These are phyloP conservation scores for Rhodotorula babjevae DNA, from an alignment of 768 basidiomycete genomes.

Conservation along the genomic window DNA sequence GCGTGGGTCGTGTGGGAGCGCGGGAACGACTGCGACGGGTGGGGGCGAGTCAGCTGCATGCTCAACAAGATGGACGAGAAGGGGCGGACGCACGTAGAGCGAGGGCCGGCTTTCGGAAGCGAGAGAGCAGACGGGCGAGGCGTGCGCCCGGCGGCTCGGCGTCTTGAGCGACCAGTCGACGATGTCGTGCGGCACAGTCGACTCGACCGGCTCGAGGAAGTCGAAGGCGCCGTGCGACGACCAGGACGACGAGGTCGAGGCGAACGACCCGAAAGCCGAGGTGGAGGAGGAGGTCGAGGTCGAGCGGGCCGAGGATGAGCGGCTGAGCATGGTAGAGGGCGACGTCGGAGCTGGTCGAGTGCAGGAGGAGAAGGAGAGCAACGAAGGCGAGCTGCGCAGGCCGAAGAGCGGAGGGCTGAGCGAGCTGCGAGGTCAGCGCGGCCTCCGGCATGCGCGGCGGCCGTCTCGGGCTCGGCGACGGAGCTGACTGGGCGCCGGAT, in stretches of 20 bases:
- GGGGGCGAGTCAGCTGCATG: background rate
- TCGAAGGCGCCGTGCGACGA: slow-evolving; percentile 1
- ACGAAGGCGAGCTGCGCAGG: too few species aligned
- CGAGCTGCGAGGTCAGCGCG: too few species aligned
- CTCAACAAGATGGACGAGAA: background rate
- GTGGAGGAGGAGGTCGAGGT: too few species aligned
- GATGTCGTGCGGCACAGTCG: slow-evolving; percentile 1
- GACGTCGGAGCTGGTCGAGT: too few species aligned
- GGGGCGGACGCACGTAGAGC: background rate
- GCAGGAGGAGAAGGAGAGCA: too few species aligned
- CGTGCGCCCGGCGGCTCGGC: background rate
- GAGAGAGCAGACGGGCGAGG: background rate
- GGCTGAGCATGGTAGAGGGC: too few species aligned
- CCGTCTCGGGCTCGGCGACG: too few species aligned
- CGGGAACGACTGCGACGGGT: slow-evolving; percentile 3
- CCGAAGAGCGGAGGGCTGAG: too few species aligned
- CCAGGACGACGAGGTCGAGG: background rate
- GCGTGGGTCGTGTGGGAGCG: slow-evolving; percentile 11
- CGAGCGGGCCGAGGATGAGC: too few species aligned
- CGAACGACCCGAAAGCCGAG: too few species aligned
- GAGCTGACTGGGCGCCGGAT: too few species aligned
- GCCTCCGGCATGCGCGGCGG: too few species aligned
- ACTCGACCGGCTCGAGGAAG: slow-evolving; percentile 6
- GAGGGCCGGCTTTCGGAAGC: background rate
- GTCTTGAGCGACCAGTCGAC: background rate